Percentiles rank a stretch among this genome's conserved stretches.
Conservation (phyloP, 768 basidiomycete species). For the Tephrocybe sp. region DNA sequence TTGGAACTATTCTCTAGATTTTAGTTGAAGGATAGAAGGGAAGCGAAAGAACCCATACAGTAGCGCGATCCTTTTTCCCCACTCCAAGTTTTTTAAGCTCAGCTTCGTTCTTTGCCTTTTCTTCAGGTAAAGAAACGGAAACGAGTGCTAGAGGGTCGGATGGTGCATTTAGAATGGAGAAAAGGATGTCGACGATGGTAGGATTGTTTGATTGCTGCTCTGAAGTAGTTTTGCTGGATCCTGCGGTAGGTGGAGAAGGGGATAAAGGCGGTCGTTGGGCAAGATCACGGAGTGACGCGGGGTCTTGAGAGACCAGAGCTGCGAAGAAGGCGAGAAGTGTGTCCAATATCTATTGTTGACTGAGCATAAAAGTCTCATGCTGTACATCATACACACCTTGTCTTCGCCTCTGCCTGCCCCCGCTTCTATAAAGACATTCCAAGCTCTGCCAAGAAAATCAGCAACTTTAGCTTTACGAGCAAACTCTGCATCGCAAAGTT, state of each 20-base stretch:
- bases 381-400: slow-evolving; percentile 24
- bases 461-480: slow-evolving; percentile 76
- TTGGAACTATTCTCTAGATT: slow-evolving; percentile 25
- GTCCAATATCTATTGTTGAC: slow-evolving; percentile 54
- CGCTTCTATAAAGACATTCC: slow-evolving; percentile 60
- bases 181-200: slow-evolving; percentile 40
- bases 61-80: slow-evolving; percentile 52
- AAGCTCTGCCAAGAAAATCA: slow-evolving; percentile 67
- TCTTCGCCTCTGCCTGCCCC: slow-evolving; percentile 64
- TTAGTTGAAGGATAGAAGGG: neutral
- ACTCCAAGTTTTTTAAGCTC: slow-evolving; percentile 53
- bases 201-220: slow-evolving; percentile 3
- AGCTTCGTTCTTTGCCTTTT: slow-evolving; percentile 24
- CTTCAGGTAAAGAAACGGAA: slow-evolving; percentile 19
- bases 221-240: slow-evolving; percentile 9
- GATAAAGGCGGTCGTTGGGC: slow-evolving; percentile 31
- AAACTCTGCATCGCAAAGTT: slow-evolving; percentile 73
- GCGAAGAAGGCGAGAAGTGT: slow-evolving; percentile 59
- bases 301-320: slow-evolving; percentile 60
- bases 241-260: slow-evolving; percentile 6
- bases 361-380: neutral
- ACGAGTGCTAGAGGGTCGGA: slow-evolving; percentile 51
- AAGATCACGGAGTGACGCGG: slow-evolving; percentile 52
- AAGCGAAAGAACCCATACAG: slow-evolving; percentile 38
- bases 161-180: slow-evolving; percentile 35